These are phyloP conservation scores for Penicillium cosmopolitanum DNA, from an alignment of 495 filamentous ascomycete species.

Conservation along the genomic window DNA sequence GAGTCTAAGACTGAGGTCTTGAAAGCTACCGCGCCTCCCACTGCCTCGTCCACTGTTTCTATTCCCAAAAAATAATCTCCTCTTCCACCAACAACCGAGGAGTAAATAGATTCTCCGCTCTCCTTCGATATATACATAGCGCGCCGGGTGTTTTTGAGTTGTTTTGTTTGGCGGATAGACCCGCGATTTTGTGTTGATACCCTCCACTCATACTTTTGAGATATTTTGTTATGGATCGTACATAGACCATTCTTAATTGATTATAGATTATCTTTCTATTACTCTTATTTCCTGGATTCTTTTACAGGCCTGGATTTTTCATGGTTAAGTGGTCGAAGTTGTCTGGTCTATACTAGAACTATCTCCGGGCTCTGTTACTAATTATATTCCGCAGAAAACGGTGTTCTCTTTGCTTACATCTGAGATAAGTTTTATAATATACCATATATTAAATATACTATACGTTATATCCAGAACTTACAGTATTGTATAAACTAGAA, in stretches of 20 bases:
- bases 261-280: too few species aligned
- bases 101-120: neutral
- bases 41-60: neutral
- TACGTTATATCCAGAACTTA: too few species aligned
- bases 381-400: too few species aligned
- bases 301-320: too few species aligned
- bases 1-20: slow-evolving; percentile 12
- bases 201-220: slow-evolving; percentile 10
- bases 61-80: neutral
- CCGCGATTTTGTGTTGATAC: slow-evolving; percentile 11
- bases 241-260: slow-evolving; percentile 7
- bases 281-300: too few species aligned
- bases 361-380: too few species aligned
- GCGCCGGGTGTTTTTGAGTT: neutral
- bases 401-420: too few species aligned
- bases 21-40: neutral
- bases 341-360: too few species aligned
- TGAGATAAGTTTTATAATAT: too few species aligned
- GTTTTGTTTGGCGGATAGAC: neutral
- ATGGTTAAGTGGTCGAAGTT: too few species aligned
- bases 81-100: neutral
- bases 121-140: neutral
- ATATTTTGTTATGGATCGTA: slow-evolving; percentile 11
- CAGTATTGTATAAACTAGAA: too few species aligned
- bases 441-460: too few species aligned